Evolutionary conservation across 805 yeast species (phyloP).

Genomic region (Schizosaccharomyces lindneri): DNA sequence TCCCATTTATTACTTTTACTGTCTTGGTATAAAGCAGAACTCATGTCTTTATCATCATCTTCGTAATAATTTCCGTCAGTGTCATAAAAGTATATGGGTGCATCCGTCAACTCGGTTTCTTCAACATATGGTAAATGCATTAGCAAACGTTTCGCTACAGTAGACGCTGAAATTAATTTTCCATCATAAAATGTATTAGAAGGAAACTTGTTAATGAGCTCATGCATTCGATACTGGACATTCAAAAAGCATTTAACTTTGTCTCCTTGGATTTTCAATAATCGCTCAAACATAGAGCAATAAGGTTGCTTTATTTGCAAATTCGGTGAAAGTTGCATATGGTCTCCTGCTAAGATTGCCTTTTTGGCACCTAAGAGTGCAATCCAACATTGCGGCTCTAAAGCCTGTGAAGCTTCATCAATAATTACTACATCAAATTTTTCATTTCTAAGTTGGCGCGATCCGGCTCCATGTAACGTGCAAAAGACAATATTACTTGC

Average conservation of each 20-base stretch:
- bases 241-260: slow-evolving; percentile 34
- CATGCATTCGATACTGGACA: slow-evolving; percentile 73
- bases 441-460: slow-evolving; percentile 15
- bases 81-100: slow-evolving; percentile 59
- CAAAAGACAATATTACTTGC: slow-evolving; percentile 47
- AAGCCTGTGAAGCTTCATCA: slow-evolving; percentile 84
- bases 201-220: slow-evolving; percentile 52
- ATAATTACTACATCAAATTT: slow-evolving; percentile 58
- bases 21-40: slow-evolving; percentile 13
- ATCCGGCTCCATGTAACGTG: slow-evolving; percentile 54
- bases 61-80: slow-evolving; percentile 38
- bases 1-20: slow-evolving; percentile 67
- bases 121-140: slow-evolving; percentile 29
- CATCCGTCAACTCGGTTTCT: slow-evolving; percentile 28
- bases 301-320: slow-evolving; percentile 33
- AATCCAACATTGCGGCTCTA: slow-evolving; percentile 93
- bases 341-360: slow-evolving; percentile 75
- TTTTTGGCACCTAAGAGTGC: slow-evolving; percentile 41
- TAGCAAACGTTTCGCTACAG: slow-evolving; percentile 29
- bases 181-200: slow-evolving; percentile 40
- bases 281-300: slow-evolving; percentile 57
- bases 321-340: slow-evolving; percentile 78
- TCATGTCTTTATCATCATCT: slow-evolving; percentile 47
- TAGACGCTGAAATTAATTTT: slow-evolving; percentile 32
- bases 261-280: slow-evolving; percentile 26